phyloP scores from a whole-genome alignment of 306 rosid species.

The Vicia sativa region DNA sequence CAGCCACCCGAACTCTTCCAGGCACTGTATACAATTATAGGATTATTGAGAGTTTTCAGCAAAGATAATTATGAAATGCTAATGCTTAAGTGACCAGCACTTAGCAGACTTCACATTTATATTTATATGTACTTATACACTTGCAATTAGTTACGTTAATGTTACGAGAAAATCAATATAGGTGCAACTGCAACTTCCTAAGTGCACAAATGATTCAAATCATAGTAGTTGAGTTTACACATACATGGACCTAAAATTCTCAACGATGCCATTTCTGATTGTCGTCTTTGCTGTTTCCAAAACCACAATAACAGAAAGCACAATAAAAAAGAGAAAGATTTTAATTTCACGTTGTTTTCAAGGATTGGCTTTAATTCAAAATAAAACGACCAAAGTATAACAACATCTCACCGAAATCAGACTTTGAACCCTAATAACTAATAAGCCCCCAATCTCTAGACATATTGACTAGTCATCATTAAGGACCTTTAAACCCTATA shows the following conservation, averaged over 20 bases:
- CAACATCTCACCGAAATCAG: slow-evolving; percentile 6
- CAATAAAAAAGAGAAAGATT: not conserved
- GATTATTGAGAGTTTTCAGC: slow-evolving; percentile 8
- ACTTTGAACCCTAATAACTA: slow-evolving; percentile 29
- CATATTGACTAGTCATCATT: slow-evolving; percentile 8
- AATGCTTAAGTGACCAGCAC: not conserved
- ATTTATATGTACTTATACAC: not conserved
- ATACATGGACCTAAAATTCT: slow-evolving; percentile 1
- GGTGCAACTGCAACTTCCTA: slow-evolving; percentile 7
- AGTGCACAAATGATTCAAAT: slow-evolving; percentile 16
- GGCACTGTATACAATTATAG: slow-evolving; percentile 56
- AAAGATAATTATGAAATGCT: not conserved
- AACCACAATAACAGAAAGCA: not conserved
- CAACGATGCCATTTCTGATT: not conserved
- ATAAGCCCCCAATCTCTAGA: slow-evolving; percentile 24
- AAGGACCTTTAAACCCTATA: slow-evolving; percentile 18
- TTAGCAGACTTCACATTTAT: not conserved
- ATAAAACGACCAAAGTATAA: slow-evolving; percentile 11
- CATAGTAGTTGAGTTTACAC: not conserved
- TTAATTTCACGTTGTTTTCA: slow-evolving; percentile 11
- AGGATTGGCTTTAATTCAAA: slow-evolving; percentile 33
- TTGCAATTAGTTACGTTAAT: not conserved
- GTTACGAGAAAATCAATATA: slow-evolving; percentile 2
- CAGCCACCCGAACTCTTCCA: slow-evolving; percentile 96
- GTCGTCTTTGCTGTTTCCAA: not conserved